Percentiles rank a stretch among this genome's conserved stretches.
phyloP scores from a whole-genome alignment of 352 stramenopile species.

The Globisporangium nunn region DNA sequence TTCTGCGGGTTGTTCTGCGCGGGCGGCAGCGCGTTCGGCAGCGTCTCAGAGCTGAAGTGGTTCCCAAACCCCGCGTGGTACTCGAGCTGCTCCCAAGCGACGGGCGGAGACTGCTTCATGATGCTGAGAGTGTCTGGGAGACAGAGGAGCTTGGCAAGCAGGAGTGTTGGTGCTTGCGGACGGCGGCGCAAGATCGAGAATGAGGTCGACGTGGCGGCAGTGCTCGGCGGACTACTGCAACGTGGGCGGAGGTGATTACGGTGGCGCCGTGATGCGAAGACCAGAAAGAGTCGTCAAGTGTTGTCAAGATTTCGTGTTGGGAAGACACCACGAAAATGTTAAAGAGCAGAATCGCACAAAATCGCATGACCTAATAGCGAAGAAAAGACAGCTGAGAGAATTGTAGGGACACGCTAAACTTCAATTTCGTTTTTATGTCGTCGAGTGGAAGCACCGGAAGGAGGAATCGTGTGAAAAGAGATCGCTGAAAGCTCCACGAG shows the following conservation, averaged over 20 bases:
- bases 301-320: too few species aligned
- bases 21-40: constrained; percentile 85
- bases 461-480: too few species aligned
- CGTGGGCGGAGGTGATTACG: neutral
- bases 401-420: too few species aligned
- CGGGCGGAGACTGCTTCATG: constrained; percentile 1
- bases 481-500: too few species aligned
- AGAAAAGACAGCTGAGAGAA: too few species aligned
- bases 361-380: too few species aligned
- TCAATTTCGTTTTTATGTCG: too few species aligned
- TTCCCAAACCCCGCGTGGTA: constrained; percentile 92
- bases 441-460: too few species aligned
- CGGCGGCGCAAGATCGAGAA: constrained; percentile 1
- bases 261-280: neutral
- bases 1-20: constrained; percentile 94
- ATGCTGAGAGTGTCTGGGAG: neutral
- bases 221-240: neutral
- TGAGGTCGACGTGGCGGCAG: neutral
- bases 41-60: constrained; percentile 90
- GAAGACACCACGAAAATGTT: too few species aligned
- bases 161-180: neutral
- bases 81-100: constrained; percentile 49
- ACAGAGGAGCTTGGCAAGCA: neutral
- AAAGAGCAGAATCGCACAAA: too few species aligned
- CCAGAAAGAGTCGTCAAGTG: neutral